Evolutionary conservation across 805 yeast species (phyloP).

Genomic region (Sungouiozyma ichnusensis): DNA sequence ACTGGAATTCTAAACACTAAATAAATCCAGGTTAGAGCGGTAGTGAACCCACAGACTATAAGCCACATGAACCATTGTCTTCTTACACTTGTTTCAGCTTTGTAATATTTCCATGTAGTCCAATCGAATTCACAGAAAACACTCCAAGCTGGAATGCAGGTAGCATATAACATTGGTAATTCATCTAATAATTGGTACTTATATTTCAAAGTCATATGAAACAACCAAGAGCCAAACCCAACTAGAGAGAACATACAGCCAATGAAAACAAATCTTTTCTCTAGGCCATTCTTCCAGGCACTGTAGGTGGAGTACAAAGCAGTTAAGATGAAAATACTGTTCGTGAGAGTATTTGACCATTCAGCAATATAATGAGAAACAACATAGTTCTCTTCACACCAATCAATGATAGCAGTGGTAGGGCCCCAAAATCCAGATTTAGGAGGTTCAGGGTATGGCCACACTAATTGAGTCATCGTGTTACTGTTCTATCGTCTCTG

Average conservation of each 20-base stretch:
- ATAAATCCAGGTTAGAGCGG: constrained; percentile 58
- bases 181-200: constrained; percentile 90
- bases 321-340: constrained; percentile 42
- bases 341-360: constrained; percentile 77
- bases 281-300: constrained; percentile 50
- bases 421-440: constrained; percentile 66
- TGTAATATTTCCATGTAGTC: constrained; percentile 24
- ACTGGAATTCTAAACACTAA: constrained; percentile 70
- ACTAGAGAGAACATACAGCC: constrained; percentile 78
- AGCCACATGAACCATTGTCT: constrained; percentile 33
- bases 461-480: constrained; percentile 12
- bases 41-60: constrained; percentile 43
- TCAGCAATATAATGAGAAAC: constrained; percentile 82
- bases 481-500: not conserved
- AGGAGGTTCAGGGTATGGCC: constrained; percentile 47
- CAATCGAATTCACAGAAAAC: constrained; percentile 45
- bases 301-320: constrained; percentile 59
- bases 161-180: constrained; percentile 95
- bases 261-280: constrained; percentile 57
- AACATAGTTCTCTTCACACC: constrained; percentile 97
- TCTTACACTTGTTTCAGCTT: constrained; percentile 2
- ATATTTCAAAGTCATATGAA: constrained; percentile 90
- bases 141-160: constrained; percentile 89
- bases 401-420: constrained; percentile 90
- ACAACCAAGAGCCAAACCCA: constrained; percentile 89